phyloP scores from a whole-genome alignment of 2,329 filamentous ascomycete genomes.

The Aspergillus brunneoviolaceus region DNA sequence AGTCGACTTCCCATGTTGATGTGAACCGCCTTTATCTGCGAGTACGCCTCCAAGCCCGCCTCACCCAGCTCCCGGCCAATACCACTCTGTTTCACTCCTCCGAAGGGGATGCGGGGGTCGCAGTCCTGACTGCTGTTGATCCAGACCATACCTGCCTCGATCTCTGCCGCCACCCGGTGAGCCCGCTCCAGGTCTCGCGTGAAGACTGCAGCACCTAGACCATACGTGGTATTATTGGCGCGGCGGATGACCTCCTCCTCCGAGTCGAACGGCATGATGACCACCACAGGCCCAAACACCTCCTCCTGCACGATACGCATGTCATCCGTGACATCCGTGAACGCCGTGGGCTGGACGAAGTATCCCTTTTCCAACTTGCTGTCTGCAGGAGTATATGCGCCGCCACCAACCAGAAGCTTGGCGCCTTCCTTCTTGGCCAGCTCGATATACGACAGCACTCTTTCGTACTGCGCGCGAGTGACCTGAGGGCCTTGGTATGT shows the following conservation, averaged over 20 bases:
- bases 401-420: conserved; percentile 39
- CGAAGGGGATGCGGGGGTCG: conserved; percentile 43
- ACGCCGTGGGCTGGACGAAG: conserved; percentile 43
- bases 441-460: conserved; percentile 45
- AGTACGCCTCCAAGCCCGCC: conserved; percentile 43
- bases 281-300: conserved; percentile 47
- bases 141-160: conserved; percentile 51
- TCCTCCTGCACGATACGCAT: conserved; percentile 45
- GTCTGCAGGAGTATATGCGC: conserved; percentile 30
- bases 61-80: conserved; percentile 52
- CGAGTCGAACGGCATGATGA: conserved; percentile 39
- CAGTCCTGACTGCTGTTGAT: conserved; percentile 47
- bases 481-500: conserved; percentile 49
- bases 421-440: conserved; percentile 44
- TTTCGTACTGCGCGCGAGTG: conserved; percentile 46
- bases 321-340: conserved; percentile 34
- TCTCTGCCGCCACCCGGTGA: conserved; percentile 42
- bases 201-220: conserved; percentile 45
- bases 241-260: conserved; percentile 41
- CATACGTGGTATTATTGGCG: conserved; percentile 45
- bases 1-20: conserved; percentile 41
- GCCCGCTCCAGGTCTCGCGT: conserved; percentile 43
- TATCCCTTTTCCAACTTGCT: conserved; percentile 39
- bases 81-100: conserved; percentile 48
- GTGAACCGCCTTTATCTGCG: conserved; percentile 42